These are phyloP conservation scores for Cercis canadensis DNA, from an alignment of 306 rosid genomes.

Conservation along the genomic window DNA sequence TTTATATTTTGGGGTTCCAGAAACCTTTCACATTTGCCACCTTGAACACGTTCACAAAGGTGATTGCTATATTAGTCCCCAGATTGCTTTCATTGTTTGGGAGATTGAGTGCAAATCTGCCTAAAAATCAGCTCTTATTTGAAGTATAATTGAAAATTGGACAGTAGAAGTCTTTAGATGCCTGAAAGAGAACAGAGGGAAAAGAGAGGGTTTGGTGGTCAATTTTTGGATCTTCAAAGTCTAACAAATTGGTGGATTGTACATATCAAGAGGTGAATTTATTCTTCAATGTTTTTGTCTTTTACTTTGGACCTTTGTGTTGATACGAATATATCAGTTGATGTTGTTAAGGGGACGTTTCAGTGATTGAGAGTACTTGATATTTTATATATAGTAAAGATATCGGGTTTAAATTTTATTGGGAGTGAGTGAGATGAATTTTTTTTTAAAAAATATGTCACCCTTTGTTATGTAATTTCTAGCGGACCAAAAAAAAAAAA, in stretches of 20 bases:
- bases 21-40: background rate
- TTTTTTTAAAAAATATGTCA: too few species aligned
- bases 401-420: too few species aligned
- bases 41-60: background rate
- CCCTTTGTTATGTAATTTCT: too few species aligned
- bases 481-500: too few species aligned
- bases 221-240: constrained; percentile 17
- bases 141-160: background rate
- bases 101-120: background rate
- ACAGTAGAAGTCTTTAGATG: background rate
- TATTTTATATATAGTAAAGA: too few species aligned
- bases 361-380: too few species aligned
- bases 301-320: background rate
- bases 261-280: constrained; percentile 20
- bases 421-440: too few species aligned
- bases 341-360: too few species aligned
- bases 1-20: too few species aligned
- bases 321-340: background rate
- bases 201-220: background rate
- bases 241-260: constrained; percentile 32
- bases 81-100: background rate
- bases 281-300: constrained; percentile 8
- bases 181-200: background rate
- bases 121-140: too few species aligned
- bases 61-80: background rate